Conservation (phyloP, 306 rosid genomes). For the Lablab purpureus region DNA sequence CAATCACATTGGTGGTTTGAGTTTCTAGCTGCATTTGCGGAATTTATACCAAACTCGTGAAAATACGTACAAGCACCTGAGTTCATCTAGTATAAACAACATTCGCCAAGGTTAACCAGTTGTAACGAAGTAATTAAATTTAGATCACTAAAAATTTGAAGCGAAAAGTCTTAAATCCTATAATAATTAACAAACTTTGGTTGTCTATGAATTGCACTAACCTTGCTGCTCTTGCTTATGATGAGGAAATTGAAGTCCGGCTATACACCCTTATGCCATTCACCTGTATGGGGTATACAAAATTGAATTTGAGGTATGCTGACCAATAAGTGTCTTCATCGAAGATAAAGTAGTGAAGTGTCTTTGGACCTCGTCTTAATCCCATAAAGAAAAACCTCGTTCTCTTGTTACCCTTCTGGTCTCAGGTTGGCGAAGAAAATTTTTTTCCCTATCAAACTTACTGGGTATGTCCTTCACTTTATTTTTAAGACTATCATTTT, state of each 20-base stretch:
- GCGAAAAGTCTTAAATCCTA: neutral
- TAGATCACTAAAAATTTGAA: slow-evolving; percentile 24
- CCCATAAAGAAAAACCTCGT: slow-evolving; percentile 84
- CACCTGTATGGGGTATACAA: slow-evolving; percentile 31
- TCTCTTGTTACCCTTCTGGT: slow-evolving; percentile 71
- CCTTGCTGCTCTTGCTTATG: slow-evolving; percentile 31
- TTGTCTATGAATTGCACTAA: slow-evolving; percentile 3
- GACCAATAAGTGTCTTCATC: neutral
- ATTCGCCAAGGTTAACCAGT: neutral
- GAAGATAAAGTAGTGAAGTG: neutral
- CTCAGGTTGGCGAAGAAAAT: slow-evolving; percentile 66
- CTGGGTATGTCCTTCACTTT: slow-evolving; percentile 44
- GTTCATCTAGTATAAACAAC: slow-evolving; percentile 27
- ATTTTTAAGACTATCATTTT: slow-evolving; percentile 38
- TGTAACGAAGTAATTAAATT: slow-evolving; percentile 15
- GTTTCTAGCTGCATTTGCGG: slow-evolving; percentile 21
- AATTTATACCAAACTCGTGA: neutral
- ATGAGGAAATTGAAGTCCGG: neutral
- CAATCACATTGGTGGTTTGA: neutral
- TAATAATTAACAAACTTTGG: slow-evolving; percentile 3
- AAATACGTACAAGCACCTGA: neutral
- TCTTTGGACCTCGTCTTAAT: slow-evolving; percentile 49
- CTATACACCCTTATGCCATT: slow-evolving; percentile 11
- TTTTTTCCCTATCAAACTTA: slow-evolving; percentile 54
- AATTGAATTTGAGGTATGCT: slow-evolving; percentile 20